Evolutionary conservation across 345 rosid genomes (phyloP), one percentile per base, ranked within the genome.

Genomic region (Rhizophora apiculata): DNA sequence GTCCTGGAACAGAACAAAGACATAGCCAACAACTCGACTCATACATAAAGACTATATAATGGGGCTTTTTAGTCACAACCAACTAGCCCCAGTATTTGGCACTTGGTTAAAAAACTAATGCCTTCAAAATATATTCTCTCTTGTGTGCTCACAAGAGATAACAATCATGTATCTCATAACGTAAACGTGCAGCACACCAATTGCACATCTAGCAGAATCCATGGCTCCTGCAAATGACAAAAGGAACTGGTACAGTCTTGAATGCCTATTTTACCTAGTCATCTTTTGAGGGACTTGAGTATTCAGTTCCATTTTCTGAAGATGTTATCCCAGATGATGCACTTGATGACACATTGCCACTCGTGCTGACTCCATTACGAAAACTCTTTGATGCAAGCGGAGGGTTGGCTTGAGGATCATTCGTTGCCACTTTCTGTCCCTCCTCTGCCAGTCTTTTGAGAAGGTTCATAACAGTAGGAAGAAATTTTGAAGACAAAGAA

Each of bases 381-480:
- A 68, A 75, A 67, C 74, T 78, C 57, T 68, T 85, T 9, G 86
- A 60, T 67, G 74, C 80, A 27, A 52, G 3, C n/a, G 60, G 74
- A 6, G 83, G 81, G 72, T 82, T 82, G 68, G 80, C 65, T 6
- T 64, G 84, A 39, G 83, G 80, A 66, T 76, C 76, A 15, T 69
- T 72, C 22, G 85, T 27, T 9, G 82, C 79, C 20, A 94, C 83
- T 16, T 71, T 67, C 72, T 89, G 79, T 36, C 97, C 99, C 74
- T 86, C 89, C 73, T 84, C 88, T 0, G 94, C 96, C 65, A 96
- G 87, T 74, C 84, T 92, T 74, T 71, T 90, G 16, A 96, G 79
- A 79, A 96, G 90, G 82, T 92, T 96, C 98, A 90, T 87, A 21
- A 96, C 71, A 11, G 98, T 95, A 21, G 98, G 99, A 72, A 95